Evolutionary conservation across 2,329 filamentous ascomycete genomes (phyloP).

Genomic region (Phaeosphaeria sp.): DNA sequence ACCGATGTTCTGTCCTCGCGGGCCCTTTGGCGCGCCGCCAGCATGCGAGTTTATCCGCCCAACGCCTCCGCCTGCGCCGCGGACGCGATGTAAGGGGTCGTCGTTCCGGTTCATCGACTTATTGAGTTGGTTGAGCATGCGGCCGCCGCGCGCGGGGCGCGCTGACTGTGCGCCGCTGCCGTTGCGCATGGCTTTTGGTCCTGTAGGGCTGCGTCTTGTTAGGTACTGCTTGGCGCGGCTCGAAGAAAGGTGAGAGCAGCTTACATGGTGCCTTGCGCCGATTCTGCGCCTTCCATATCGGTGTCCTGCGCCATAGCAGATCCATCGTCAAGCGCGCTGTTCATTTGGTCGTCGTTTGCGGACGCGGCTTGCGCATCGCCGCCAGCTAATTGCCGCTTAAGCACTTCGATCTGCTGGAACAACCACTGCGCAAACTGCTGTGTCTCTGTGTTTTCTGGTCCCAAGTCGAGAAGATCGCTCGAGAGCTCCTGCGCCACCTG

Average conservation of each 20-base stretch:
- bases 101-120: constrained; percentile 79
- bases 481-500: constrained; percentile 89
- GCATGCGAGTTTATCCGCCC: constrained; percentile 82
- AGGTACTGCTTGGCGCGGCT: constrained; percentile 12
- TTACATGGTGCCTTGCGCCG: constrained; percentile 53
- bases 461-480: constrained; percentile 82
- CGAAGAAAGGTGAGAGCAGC: constrained; percentile 21
- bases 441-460: constrained; percentile 81
- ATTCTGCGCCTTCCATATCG: constrained; percentile 71
- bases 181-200: constrained; percentile 93
- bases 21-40: constrained; percentile 75
- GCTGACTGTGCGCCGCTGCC: constrained; percentile 53
- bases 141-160: constrained; percentile 64
- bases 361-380: constrained; percentile 36
- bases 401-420: constrained; percentile 80
- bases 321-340: constrained; percentile 32
- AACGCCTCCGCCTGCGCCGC: constrained; percentile 71
- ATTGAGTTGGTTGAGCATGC: constrained; percentile 84
- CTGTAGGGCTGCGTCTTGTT: constrained; percentile 78
- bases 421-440: constrained; percentile 89
- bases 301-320: constrained; percentile 61
- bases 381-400: constrained; percentile 68
- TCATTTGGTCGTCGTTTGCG: constrained; percentile 29
- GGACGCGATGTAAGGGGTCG: constrained; percentile 82
- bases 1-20: constrained; percentile 58